Percentiles rank a stretch among this genome's conserved stretches.
Evolutionary conservation across 768 basidiomycete genomes (phyloP).

Genomic region (Sporobolomyces phaffii): DNA sequence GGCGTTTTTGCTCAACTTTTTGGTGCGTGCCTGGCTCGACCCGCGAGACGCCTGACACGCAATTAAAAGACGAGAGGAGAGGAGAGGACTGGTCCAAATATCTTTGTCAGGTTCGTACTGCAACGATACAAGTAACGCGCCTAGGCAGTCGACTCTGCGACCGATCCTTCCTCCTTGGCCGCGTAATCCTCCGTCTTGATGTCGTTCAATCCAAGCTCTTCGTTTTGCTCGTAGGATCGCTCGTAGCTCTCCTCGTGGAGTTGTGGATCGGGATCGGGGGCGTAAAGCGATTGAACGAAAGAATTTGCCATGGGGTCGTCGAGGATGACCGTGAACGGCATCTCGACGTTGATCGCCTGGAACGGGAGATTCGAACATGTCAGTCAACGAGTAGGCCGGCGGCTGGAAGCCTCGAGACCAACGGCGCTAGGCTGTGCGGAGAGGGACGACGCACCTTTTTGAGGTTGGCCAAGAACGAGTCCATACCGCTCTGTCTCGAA

Average conservation of each 20-base stretch:
- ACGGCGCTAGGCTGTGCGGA: too few relatives aligned
- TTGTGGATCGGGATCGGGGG: slow-evolving; percentile 92
- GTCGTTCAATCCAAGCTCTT: slow-evolving; percentile 69
- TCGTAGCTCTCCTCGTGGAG: slow-evolving; percentile 79
- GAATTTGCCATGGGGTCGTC: slow-evolving; percentile 95
- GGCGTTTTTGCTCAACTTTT: too few relatives aligned
- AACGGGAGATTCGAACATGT: neutral
- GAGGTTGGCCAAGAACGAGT: slow-evolving; percentile 66
- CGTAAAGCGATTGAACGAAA: slow-evolving; percentile 93
- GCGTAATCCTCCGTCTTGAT: slow-evolving; percentile 41
- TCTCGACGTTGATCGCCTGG: slow-evolving; percentile 69
- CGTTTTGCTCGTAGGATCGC: slow-evolving; percentile 81
- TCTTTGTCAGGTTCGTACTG: too few relatives aligned
- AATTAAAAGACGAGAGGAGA: too few relatives aligned
- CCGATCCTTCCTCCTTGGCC: slow-evolving; percentile 5
- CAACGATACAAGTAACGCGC: too few relatives aligned
- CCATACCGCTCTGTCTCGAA: slow-evolving; percentile 51
- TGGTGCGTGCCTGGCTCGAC: too few relatives aligned
- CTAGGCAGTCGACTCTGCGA: too few relatives aligned
- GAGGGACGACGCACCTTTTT: slow-evolving; percentile 62
- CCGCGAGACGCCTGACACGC: too few relatives aligned
- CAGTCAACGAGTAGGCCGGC: neutral
- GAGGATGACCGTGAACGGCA: slow-evolving; percentile 82
- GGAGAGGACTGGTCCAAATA: too few relatives aligned
- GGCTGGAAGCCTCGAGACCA: too few relatives aligned